A percentile compares a stretch with the other conserved stretches of the same genome.
Evolutionary conservation across 106 monocot genomes (phyloP).

Genomic region (Acorus calamus): DNA sequence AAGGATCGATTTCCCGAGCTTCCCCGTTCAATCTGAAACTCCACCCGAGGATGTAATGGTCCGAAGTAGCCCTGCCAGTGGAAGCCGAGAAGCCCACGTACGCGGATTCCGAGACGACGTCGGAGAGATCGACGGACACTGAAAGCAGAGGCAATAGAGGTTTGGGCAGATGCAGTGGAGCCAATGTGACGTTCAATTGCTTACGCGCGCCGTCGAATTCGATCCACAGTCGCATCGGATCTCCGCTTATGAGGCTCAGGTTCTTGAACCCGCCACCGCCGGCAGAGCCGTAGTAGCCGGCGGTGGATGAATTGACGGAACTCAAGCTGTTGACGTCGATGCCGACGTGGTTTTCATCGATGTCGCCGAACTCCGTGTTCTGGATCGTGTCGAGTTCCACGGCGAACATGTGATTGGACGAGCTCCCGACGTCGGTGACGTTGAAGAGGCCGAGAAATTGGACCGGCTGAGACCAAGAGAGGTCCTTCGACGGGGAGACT

Average conservation of each 20-base stretch:
- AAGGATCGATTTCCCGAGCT: neutral
- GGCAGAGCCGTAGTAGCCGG: too few relatives aligned
- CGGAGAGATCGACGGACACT: neutral
- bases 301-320: too few relatives aligned
- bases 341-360: constrained; percentile 9
- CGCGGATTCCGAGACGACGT: neutral
- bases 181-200: constrained; percentile 10
- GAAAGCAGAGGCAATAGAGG: constrained; percentile 5
- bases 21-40: too few relatives aligned
- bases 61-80: neutral
- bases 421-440: too few relatives aligned
- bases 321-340: neutral
- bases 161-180: neutral
- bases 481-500: too few relatives aligned
- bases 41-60: constrained; percentile 3
- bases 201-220: neutral
- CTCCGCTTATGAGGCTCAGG: neutral
- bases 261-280: constrained; percentile 7
- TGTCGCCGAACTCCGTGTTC: constrained; percentile 4
- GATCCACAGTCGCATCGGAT: constrained; percentile 4
- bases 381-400: too few relatives aligned
- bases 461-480: too few relatives aligned
- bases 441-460: too few relatives aligned
- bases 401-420: too few relatives aligned
- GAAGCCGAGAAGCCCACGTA: constrained; percentile 8